A percentile compares a stretch with the other conserved stretches of the same genome.
phyloP scores from a whole-genome alignment of 352 stramenopile genomes.

The Globisporangium radiosum region DNA sequence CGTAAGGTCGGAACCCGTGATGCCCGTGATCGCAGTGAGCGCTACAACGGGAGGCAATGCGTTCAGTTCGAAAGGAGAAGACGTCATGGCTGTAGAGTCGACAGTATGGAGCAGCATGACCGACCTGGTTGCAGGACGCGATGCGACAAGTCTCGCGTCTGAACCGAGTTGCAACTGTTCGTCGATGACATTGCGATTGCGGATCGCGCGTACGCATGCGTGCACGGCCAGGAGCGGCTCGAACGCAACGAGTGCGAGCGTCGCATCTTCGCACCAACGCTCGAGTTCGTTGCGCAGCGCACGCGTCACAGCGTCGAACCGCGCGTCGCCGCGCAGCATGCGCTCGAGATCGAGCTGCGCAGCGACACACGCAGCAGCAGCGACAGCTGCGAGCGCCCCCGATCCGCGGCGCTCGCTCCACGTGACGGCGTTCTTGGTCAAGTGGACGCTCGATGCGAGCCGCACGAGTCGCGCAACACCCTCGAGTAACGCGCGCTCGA shows the following conservation, averaged over 20 bases:
- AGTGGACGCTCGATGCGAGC: slow-evolving; percentile 54
- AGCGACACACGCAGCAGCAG: slow-evolving; percentile 15
- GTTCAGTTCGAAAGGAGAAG: no score
- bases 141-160: no score
- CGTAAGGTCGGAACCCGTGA: slow-evolving; percentile 30
- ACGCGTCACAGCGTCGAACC: slow-evolving; percentile 32
- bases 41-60: slow-evolving; percentile 2
- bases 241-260: slow-evolving; percentile 50
- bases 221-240: slow-evolving; percentile 46
- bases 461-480: slow-evolving; percentile 42
- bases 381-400: slow-evolving; percentile 25
- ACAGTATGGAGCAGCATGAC: no score
- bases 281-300: slow-evolving; percentile 25
- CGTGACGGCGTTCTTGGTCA: slow-evolving; percentile 47
- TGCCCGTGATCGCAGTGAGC: slow-evolving; percentile 23
- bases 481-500: slow-evolving; percentile 47
- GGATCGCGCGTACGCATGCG: slow-evolving; percentile 34
- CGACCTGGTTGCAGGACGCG: no score
- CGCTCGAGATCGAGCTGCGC: slow-evolving; percentile 44
- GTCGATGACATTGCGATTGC: not conserved
- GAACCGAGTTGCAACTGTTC: not conserved
- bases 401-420: slow-evolving; percentile 49
- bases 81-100: no score
- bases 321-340: slow-evolving; percentile 30
- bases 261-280: slow-evolving; percentile 41